phyloP scores from a whole-genome alignment of 805 yeast genomes.

The Candida insectalens region DNA sequence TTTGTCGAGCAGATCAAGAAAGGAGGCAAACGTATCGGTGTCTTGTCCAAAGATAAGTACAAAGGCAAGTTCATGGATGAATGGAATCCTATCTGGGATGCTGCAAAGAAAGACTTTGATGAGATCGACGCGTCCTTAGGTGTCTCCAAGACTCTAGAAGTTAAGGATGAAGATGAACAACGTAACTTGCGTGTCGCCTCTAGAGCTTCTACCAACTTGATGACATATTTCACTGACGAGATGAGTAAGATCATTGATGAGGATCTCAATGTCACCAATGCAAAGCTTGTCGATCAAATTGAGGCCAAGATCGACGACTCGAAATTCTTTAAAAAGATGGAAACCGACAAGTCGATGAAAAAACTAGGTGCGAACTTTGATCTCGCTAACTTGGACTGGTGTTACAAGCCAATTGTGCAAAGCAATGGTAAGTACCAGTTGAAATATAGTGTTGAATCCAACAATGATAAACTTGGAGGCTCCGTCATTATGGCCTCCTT shows the following conservation, averaged over 20 bases:
- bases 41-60: conserved; percentile 65
- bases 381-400: conserved; percentile 77
- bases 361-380: conserved; percentile 64
- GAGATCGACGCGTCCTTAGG: conserved; percentile 45
- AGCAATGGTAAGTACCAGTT: conserved; percentile 82
- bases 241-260: conserved; percentile 85
- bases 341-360: conserved; percentile 36
- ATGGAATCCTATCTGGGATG: conserved; percentile 45
- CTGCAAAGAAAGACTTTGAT: conserved; percentile 26
- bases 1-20: conserved; percentile 38
- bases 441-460: conserved; percentile 73
- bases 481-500: conserved; percentile 78
- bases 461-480: conserved; percentile 51
- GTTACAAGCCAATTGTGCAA: conserved; percentile 84
- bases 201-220: conserved; percentile 66
- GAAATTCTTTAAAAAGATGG: conserved; percentile 50
- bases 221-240: conserved; percentile 77
- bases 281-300: conserved; percentile 61
- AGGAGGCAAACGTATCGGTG: conserved; percentile 47
- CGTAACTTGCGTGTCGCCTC: conserved; percentile 59
- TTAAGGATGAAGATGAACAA: conserved; percentile 75
- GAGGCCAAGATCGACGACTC: conserved; percentile 76
- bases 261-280: conserved; percentile 66
- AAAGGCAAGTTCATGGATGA: conserved; percentile 79
- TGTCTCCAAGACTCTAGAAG: conserved; percentile 51